Percentiles rank a stretch among this genome's conserved stretches.
Evolutionary conservation across 306 rosid genomes (phyloP).

Genomic region (Citrullus colocynthis): DNA sequence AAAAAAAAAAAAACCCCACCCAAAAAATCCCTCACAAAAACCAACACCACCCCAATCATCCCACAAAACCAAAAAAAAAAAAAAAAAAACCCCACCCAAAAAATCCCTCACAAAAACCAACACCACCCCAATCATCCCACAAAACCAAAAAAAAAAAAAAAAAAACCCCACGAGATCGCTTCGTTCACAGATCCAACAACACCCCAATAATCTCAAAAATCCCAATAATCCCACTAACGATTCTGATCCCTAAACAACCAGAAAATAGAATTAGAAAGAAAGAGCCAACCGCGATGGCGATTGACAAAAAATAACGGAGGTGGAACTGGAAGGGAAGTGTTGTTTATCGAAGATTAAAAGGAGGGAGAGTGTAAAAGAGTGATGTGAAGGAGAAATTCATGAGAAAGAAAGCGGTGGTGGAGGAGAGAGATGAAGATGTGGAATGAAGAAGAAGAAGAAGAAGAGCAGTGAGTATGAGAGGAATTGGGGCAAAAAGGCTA

Average conservation of each 20-base stretch:
- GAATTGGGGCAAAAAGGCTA: background rate
- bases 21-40: too few relatives aligned
- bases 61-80: too few relatives aligned
- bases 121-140: too few relatives aligned
- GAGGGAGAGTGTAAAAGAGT: background rate
- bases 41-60: too few relatives aligned
- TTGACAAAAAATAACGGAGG: background rate
- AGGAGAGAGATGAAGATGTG: background rate
- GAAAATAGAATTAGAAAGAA: conserved; percentile 9
- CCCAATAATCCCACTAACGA: background rate
- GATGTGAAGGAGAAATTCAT: background rate
- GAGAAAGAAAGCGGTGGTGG: background rate
- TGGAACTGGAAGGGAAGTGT: background rate
- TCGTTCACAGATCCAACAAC: conserved; percentile 12
- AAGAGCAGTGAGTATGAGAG: background rate
- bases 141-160: conserved; percentile 1
- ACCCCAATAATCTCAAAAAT: background rate
- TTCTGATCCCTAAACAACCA: conserved; percentile 27
- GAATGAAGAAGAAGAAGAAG: background rate
- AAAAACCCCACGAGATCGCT: conserved; percentile 8
- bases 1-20: background rate
- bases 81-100: too few relatives aligned
- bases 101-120: too few relatives aligned
- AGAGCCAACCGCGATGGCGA: background rate
- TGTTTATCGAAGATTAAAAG: background rate